Base-by-base conservation (phyloP, 1,139 yeast species). In the Pichia sp. region DNA sequence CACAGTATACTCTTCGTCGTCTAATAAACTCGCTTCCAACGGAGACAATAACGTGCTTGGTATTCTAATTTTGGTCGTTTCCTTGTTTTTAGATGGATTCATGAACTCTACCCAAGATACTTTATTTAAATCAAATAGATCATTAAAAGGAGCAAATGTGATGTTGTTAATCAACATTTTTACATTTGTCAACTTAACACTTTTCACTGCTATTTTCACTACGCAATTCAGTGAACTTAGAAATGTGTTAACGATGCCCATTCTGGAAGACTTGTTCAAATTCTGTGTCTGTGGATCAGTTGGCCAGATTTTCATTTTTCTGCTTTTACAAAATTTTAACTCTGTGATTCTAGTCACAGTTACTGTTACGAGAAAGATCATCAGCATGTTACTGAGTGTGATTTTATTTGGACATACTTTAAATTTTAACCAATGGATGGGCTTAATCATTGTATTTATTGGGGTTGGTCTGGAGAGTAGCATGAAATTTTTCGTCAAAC, bases 101-200 rank as follows among this genome's bases (percentile, higher is more conserved):
- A 88, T 95, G 32, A 92, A 90, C 64, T 85, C 97, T 4, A 83
- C 95, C 0, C 98, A 92, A 62, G 98, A 92, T 62, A 80, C 83
- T 46, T 66, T 92, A 61, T 84, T 92, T 57, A 76, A 74, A 49
- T 29, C 49, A 10, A 39, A 40, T 7, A 43, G 45, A 44, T 62
- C 61, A 36, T 57, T 65, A 39, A 76, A 85, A 0, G 97, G 97
- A 0, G 92, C 92, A 2, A 86, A 82, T 53, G 68, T 92, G 64
- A 92, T 94, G 97, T 76, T 87, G 49, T 76, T 85, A 3, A 71
- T 92, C 52, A 92, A 92, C 59, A 57, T 76, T 45, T 71, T 84
- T 55, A 51, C 50, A 27, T 36, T 49, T 39, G 33, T 44, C 5
- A 74, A 77, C 49, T 63, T 72, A 43, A 41, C 69, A 16, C 55